Base-by-base conservation (phyloP, 2,329 filamentous ascomycete species). In the Graphium sp. region DNA sequence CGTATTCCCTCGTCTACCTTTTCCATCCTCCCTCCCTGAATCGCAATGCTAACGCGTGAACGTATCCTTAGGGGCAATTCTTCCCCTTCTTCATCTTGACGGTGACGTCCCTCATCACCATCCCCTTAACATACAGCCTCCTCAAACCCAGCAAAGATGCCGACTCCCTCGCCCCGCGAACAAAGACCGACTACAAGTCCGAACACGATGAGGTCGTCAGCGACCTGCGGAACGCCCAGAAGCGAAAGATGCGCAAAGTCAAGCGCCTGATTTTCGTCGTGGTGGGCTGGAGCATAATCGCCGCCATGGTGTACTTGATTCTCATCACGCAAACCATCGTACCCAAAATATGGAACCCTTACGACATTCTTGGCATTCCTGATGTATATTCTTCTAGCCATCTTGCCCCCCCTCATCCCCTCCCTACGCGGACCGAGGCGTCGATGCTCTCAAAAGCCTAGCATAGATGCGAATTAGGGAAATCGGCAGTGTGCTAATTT, bases 21-120 rank as follows among this genome's bases (percentile, higher is more conserved):
- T 5, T 1, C 10, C 15, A 8, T 19, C 18, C 13, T 22, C n/a
- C 19, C 14, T 5, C n/a, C 7, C 11, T 10, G 18, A n/a, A n/a
- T n/a, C n/a, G n/a, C n/a, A n/a, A n/a, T 18, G 14, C 17, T 28
- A 20, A 27, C 29, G 14, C 25, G 16, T n/a, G 27, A 21, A 32
- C 18, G 6, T 13, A 19, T 22, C 9, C 13, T 26, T 35, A 89
- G 71, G 85, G 84, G 44, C 82, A 94, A 69, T 94, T 94, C 63
- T 98, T 94, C 65, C 89, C 91, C 41, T 93, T 92, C 69, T 98
- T 98, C 63, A 77, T 95, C 56, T 74, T 94, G 49, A 94, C 85
- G 24, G 66, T 95, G 45, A 74, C 78, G 37, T 74, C 76, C 46
- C 72, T 98, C 40, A 68, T 94, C 54, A 94, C 89, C 19, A 58